Evolutionary conservation across 139 green algal species (phyloP), one percentile per base, ranked within the genome.

Genomic region (Chlorella ohadii): DNA sequence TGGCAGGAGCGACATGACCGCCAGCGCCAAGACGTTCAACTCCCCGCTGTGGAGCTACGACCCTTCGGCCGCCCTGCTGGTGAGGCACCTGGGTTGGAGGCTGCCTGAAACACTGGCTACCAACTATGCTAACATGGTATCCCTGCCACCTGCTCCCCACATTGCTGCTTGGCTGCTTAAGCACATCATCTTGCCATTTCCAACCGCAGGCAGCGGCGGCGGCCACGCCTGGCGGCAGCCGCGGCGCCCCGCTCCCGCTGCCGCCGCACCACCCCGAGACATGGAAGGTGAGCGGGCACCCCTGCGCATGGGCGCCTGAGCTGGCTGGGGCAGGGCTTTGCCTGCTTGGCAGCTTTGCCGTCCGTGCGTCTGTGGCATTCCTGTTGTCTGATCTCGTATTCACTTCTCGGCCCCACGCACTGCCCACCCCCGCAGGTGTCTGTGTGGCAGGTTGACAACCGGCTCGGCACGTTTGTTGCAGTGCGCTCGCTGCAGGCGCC

Each of bases 371-470:
- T n/a, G n/a, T n/a, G n/a, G n/a, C n/a, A n/a, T n/a, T n/a, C n/a
- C n/a, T n/a, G 44, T 9, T 51, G 44, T 51, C 44, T 16, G 44
- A 9, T 51, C 7, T 51, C 9, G 6, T 51, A 9, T 9, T 9
- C 44, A 51, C 44, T 51, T 9, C 44, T 9, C 44, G 9, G 44
- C 44, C 44, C 6, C 51, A 22, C 51, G 2, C 51, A 59, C 44
- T 22, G 15, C 51, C 51, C 51, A 23, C 12, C 51, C 51, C 51
- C 15, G 15, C 51, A 59, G 51, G 51, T 85, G 55, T 88, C 83
- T 57, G 44, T 97, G 17, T 98, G 95, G 94, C 93, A 84, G 67
- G 87, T 95, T 17, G 92, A 94, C 87, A 92, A 92, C 74, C 70
- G 81, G 2, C 75, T 86, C 41, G 64, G 81, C 59, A 94, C 90